Evolutionary conservation across 805 yeast genomes (phyloP).

Genomic region (Myxozyma melibiosi): DNA sequence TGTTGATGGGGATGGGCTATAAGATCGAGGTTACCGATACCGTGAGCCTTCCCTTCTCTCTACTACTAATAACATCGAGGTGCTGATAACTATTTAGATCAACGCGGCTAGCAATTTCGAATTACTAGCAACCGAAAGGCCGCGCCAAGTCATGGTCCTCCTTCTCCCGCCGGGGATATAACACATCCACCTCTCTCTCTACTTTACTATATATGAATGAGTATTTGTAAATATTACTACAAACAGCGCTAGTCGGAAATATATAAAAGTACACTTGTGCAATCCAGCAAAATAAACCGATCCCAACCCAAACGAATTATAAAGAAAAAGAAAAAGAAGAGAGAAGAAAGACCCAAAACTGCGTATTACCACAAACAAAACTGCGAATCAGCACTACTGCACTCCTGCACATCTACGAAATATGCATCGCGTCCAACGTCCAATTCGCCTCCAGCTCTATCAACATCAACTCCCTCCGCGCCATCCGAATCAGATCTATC

Average conservation of each 20-base stretch:
- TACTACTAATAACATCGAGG: not conserved
- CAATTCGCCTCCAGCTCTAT: slow-evolving; percentile 17
- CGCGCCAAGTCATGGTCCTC: slow-evolving; percentile 70
- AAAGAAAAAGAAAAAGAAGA: not conserved
- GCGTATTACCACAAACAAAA: not conserved
- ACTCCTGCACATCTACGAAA: not conserved
- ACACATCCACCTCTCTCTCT: not conserved
- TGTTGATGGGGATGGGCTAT: slow-evolving; percentile 62
- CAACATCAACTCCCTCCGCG: slow-evolving; percentile 18
- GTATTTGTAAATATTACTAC: not conserved
- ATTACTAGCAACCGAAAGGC: slow-evolving; percentile 76
- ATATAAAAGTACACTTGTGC: not conserved
- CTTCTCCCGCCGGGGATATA: slow-evolving; percentile 68
- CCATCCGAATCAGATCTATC: slow-evolving; percentile 23
- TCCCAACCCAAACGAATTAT: not conserved
- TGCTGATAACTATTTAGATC: slow-evolving; percentile 23
- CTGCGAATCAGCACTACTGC: not conserved
- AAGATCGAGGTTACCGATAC: slow-evolving; percentile 70
- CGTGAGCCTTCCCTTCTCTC: slow-evolving; percentile 36
- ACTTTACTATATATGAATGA: not conserved
- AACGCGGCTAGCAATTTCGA: slow-evolving; percentile 73
- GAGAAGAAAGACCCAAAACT: not conserved
- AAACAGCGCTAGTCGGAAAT: too few species aligned
- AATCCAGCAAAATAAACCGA: not conserved
- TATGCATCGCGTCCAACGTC: slow-evolving; percentile 5